A percentile compares a stretch with the other conserved stretches of the same genome.
These are phyloP conservation scores for Boletus reticuloceps DNA, from an alignment of 768 basidiomycete species.

Conservation along the genomic window DNA sequence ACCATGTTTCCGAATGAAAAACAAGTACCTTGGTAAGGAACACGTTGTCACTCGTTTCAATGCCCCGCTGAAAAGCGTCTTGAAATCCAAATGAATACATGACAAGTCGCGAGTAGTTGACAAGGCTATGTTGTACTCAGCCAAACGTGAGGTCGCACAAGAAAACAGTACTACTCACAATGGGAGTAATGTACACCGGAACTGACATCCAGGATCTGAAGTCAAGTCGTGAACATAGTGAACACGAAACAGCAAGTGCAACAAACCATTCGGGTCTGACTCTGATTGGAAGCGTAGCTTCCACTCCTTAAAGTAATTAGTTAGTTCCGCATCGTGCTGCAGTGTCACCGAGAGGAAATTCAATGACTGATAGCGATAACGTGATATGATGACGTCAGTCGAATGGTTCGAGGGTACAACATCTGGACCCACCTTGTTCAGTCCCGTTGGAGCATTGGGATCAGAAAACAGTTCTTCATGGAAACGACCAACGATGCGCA, in stretches of 20 bases:
- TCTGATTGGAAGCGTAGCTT: slow-evolving; percentile 53
- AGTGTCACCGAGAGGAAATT: slow-evolving; percentile 67
- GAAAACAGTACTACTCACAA: slow-evolving; percentile 53
- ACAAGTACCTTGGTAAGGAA: slow-evolving; percentile 61
- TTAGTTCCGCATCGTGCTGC: slow-evolving; percentile 56
- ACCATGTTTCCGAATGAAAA: background rate
- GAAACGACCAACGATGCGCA: slow-evolving; percentile 70
- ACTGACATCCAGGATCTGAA: slow-evolving; percentile 54
- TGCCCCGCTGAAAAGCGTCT: slow-evolving; percentile 71
- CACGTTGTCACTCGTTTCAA: slow-evolving; percentile 57
- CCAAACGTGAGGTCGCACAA: background rate
- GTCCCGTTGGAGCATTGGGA: slow-evolving; percentile 59
- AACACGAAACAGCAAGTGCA: background rate
- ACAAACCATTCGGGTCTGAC: slow-evolving; percentile 55
- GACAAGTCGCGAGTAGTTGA: slow-evolving; percentile 74
- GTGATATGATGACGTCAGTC: slow-evolving; percentile 3
- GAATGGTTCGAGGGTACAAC: background rate
- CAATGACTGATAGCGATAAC: slow-evolving; percentile 47
- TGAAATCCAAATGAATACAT: slow-evolving; percentile 89
- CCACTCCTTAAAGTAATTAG: slow-evolving; percentile 67
- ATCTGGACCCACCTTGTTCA: slow-evolving; percentile 54
- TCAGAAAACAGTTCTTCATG: slow-evolving; percentile 78
- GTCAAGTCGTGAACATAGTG: background rate
- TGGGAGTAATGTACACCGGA: slow-evolving; percentile 67
- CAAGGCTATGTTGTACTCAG: slow-evolving; percentile 46